Base-by-base conservation (phyloP, 768 basidiomycete genomes). In the Rickenella mellea region DNA sequence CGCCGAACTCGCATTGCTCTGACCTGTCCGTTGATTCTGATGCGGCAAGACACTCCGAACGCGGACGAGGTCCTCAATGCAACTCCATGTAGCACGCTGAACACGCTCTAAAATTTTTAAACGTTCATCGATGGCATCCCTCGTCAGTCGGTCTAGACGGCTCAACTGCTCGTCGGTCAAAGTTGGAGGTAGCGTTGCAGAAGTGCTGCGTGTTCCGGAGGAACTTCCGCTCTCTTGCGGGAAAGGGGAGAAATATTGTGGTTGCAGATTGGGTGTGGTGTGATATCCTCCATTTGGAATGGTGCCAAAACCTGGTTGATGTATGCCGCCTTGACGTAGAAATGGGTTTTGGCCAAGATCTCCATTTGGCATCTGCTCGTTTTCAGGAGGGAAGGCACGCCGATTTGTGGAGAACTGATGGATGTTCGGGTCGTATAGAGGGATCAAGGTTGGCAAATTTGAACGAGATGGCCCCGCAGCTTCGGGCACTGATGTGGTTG, bases 51-150 rank as follows among this genome's bases (percentile, higher is more conserved):
- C 68, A 51, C 86, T 88, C 49, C 84, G 66, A 56, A 89, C 67
- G 50, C 77, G 67, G 57, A 81, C 73, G 47, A 96, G 68, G 51
- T 96, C 88, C 49, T 85, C 81, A 41, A 88, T 72, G 51, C 88
- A 81, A 15, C 71, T 69, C 55, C 76, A 76, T n/a, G 91, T 67
- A 3, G 79, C 73, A 27, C 68, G 68, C 28, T 89, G 86, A 28
- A 93, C 82, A 14, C 78, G 73, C 60, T 90, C 81, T 27, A 97
- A 63, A 28, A 89, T 71, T 31, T 78, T 70, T 47, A 97, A 60
- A 42, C 89, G 74, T 52, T 91, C 88, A 49, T 92, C 87, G 38
- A 96, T 83, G 5, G 83, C 83, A 49, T 86, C 83, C 41, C 85
- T 68, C 21, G 86, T 88, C 28, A 81, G 55, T 21, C 52, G 63